Evolutionary conservation across 192 early-diverging fungal species (phyloP), one percentile per base, ranked within the genome.

Genomic region (Umbelopsis sp.): DNA sequence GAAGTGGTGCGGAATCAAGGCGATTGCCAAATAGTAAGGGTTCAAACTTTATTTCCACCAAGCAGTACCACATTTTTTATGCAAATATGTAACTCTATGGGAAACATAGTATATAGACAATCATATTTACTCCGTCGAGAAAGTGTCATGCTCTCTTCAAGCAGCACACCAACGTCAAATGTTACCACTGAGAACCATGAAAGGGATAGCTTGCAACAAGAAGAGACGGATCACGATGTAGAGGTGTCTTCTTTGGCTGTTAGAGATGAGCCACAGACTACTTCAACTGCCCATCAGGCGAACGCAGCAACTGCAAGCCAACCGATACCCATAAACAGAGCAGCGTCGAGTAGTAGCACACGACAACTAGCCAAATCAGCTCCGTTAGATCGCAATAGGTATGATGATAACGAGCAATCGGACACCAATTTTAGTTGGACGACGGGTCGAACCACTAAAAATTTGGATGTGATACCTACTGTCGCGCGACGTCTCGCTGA

Each of bases 71-170:
- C 25, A 61, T 4, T 35, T 25, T 35, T 35, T 1, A 4, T 30
- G 8, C 9, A 41, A 41, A 41, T 41, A 41, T 41, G 37, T 41
- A 41, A 41, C 37, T 7, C 10, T 41, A 41, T 41, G 37, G 27
- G 55, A 33, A 33, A 22, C 21, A 11, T 16, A 61, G 55, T 61
- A 7, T 61, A 61, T n/a, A 61, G 55, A 12, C 55, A 61, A 30
- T 61, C 55, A 35, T 61, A 30, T 6, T 61, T 61, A n/a, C 55
- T 61, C 25, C 55, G 55, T 35, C 55, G 55, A 61, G 55, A 61
- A 30, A 61, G 55, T 35, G 55, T 61, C 12, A 25, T 61, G 25
- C 55, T 61, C n/a, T 61, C 55, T 33, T 30, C 27, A 12, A 61
- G 55, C 30, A 61, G 33, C 30, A 61, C 55, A 35, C 33, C 55